Conservation (phyloP, 2,329 filamentous ascomycete species). For the Ophiocordyceps camponoti-leonardi region DNA sequence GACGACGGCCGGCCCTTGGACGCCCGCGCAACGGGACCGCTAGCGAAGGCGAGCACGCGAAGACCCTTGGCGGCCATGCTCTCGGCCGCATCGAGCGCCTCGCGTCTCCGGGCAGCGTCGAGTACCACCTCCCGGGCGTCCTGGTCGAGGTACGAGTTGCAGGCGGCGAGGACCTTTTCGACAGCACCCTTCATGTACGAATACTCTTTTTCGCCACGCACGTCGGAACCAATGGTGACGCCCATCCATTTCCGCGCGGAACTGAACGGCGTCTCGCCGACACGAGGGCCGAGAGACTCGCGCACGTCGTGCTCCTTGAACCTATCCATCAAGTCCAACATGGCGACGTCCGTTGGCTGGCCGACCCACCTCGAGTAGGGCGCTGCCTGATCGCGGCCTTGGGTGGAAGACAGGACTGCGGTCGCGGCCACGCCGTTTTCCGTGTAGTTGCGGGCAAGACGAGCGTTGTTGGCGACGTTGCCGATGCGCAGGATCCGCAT, state of each 20-base stretch:
- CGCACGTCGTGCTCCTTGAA: conserved; percentile 87
- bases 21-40: conserved; percentile 46
- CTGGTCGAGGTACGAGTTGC: conserved; percentile 75
- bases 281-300: conserved; percentile 65
- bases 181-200: conserved; percentile 94
- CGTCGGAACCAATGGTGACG: conserved; percentile 56
- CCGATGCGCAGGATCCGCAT: conserved; percentile 75
- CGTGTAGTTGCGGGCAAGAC: conserved; percentile 57
- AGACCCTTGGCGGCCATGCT: conserved; percentile 79
- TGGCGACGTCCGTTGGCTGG: conserved; percentile 93
- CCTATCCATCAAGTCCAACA: conserved; percentile 79
- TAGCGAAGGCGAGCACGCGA: conserved; percentile 83
- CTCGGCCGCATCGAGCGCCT: conserved; percentile 66
- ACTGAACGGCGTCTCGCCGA: conserved; percentile 83
- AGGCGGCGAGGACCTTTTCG: conserved; percentile 70
- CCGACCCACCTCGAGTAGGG: conserved; percentile 83
- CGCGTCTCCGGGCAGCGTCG: conserved; percentile 56
- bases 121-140: conserved; percentile 77
- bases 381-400: conserved; percentile 39
- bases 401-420: conserved; percentile 73
- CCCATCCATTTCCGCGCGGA: conserved; percentile 99
- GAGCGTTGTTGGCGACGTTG: conserved; percentile 91
- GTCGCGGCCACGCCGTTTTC: conserved; percentile 50
- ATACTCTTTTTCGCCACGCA: conserved; percentile 50
- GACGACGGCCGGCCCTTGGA: conserved; percentile 21